phyloP scores from a whole-genome alignment of 1,284 basidiomycete species.

The Coriolopsis trogii region DNA sequence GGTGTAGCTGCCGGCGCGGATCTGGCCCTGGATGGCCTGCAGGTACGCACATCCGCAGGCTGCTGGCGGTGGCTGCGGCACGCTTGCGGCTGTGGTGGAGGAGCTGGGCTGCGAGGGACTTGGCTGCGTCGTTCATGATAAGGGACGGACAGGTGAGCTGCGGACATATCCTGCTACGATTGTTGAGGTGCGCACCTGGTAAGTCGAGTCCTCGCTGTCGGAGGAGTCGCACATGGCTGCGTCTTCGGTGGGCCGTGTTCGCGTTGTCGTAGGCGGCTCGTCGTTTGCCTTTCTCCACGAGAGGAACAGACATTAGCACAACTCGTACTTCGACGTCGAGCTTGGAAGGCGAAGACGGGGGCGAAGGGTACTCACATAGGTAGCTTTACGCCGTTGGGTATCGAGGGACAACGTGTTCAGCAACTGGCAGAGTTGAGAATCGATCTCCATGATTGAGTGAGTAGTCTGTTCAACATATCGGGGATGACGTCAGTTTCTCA shows the following conservation, averaged over 20 bases:
- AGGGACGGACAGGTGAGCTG: neutral
- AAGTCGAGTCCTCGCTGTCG: slow-evolving; percentile 34
- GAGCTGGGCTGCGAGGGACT: slow-evolving; percentile 24
- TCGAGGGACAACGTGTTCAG: slow-evolving; percentile 28
- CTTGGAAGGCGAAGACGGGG: no score
- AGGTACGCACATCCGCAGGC: slow-evolving; percentile 55
- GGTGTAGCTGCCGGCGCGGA: slow-evolving; percentile 51
- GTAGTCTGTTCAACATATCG: no score
- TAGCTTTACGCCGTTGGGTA: slow-evolving; percentile 17
- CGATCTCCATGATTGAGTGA: slow-evolving; percentile 33
- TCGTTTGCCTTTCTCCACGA: slow-evolving; percentile 34
- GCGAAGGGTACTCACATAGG: slow-evolving; percentile 32
- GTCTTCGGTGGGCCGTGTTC: slow-evolving; percentile 23
- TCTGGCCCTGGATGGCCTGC: slow-evolving; percentile 53
- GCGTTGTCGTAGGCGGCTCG: slow-evolving; percentile 20
- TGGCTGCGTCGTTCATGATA: slow-evolving; percentile 9
- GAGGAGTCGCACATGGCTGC: slow-evolving; percentile 32
- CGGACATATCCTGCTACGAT: neutral
- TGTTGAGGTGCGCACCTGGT: slow-evolving; percentile 22
- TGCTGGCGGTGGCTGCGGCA: slow-evolving; percentile 2
- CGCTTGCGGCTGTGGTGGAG: slow-evolving; percentile 15
- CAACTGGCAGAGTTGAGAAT: slow-evolving; percentile 30
- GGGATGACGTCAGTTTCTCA: no score
- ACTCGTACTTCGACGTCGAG: neutral
- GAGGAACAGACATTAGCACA: slow-evolving; percentile 7